Conservation (phyloP, 257 asterid species). For the Primulina eburnea region DNA sequence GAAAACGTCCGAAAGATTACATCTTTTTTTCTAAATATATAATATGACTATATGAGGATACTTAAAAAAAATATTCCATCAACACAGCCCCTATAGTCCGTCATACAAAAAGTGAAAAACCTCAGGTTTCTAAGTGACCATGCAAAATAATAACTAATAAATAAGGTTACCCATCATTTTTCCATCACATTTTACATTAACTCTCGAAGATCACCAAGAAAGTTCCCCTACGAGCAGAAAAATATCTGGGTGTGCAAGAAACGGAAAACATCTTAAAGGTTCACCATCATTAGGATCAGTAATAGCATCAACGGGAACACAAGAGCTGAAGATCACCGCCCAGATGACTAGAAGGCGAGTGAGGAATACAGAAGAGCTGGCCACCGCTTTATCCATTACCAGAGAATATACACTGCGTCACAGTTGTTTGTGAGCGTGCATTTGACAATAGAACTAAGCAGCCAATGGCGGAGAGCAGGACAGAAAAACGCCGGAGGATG, state of each 20-base stretch:
- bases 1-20: neutral
- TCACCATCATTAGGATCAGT: slow-evolving; percentile 79
- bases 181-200: slow-evolving; percentile 15
- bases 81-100: slow-evolving; percentile 14
- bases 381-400: slow-evolving; percentile 39
- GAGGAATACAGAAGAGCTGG: slow-evolving; percentile 27
- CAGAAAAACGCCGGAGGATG: slow-evolving; percentile 3
- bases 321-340: slow-evolving; percentile 28
- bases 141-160: neutral
- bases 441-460: slow-evolving; percentile 23
- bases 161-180: slow-evolving; percentile 6
- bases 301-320: slow-evolving; percentile 32
- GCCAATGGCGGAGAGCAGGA: slow-evolving; percentile 22
- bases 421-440: neutral
- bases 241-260: neutral
- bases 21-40: slow-evolving; percentile 15
- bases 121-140: slow-evolving; percentile 1
- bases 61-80: slow-evolving; percentile 10
- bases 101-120: neutral
- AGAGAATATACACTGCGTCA: slow-evolving; percentile 13
- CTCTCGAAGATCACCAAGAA: slow-evolving; percentile 14
- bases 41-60: slow-evolving; percentile 12
- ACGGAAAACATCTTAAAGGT: slow-evolving; percentile 3
- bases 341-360: slow-evolving; percentile 28
- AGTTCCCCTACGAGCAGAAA: slow-evolving; percentile 19